Evolutionary conservation across 2,329 filamentous ascomycete genomes (phyloP).

Genomic region (Colletotrichum sp.): DNA sequence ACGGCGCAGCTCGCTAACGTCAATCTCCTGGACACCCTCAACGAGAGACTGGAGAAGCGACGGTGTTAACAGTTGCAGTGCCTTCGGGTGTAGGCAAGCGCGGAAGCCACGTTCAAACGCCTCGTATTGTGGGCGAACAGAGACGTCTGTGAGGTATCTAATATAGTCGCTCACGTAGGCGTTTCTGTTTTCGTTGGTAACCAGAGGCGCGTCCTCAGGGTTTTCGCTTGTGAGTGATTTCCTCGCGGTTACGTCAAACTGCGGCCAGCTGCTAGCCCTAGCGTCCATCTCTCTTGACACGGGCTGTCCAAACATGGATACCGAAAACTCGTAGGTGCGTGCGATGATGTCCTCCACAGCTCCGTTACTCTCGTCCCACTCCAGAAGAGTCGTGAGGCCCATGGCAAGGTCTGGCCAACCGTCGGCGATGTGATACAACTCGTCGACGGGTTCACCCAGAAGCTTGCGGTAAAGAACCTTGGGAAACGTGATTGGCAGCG

Average conservation of each 20-base stretch:
- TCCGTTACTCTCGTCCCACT: conserved; percentile 78
- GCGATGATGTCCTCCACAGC: conserved; percentile 82
- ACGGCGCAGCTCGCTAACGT: conserved; percentile 73
- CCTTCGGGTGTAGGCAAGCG: conserved; percentile 72
- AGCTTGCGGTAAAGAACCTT: conserved; percentile 83
- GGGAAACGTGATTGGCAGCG: conserved; percentile 88
- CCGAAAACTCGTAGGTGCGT: conserved; percentile 86
- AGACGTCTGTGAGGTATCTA: conserved; percentile 79
- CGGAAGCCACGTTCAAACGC: conserved; percentile 85
- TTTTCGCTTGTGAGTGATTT: conserved; percentile 38
- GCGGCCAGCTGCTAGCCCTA: conserved; percentile 54
- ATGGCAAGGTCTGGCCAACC: conserved; percentile 85
- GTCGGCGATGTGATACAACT: conserved; percentile 79
- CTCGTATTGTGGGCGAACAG: conserved; percentile 75
- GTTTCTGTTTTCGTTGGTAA: conserved; percentile 80
- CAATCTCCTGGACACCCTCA: conserved; percentile 83
- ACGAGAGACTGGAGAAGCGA: conserved; percentile 76
- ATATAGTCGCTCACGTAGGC: conserved; percentile 87
- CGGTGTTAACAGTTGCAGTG: conserved; percentile 74
- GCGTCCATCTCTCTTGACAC: conserved; percentile 62
- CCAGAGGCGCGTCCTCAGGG: conserved; percentile 67
- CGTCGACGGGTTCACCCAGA: conserved; percentile 69
- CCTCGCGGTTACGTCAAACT: conserved; percentile 41
- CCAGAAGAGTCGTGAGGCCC: conserved; percentile 73
- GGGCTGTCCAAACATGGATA: conserved; percentile 60